Evolutionary conservation across 345 rosid genomes (phyloP).

Genomic region (Euclidium syriacum): DNA sequence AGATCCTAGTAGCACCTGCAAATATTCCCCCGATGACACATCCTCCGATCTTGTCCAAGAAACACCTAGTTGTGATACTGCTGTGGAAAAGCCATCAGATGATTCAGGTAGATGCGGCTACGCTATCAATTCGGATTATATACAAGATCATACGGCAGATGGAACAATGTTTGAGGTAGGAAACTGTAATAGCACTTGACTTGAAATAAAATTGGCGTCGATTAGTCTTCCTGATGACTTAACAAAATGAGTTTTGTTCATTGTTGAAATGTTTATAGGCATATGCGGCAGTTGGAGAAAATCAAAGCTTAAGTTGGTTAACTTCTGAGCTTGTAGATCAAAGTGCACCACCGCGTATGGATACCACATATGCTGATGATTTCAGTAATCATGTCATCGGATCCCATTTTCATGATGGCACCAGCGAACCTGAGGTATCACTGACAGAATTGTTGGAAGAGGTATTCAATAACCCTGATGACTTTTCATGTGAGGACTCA

Average conservation of each 20-base stretch:
- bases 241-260: background rate
- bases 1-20: constrained; percentile 37
- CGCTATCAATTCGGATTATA: constrained; percentile 43
- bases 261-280: constrained; percentile 20
- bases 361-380: constrained; percentile 53
- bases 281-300: constrained; percentile 18
- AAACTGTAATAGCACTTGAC: background rate
- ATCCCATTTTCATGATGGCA: constrained; percentile 44
- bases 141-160: constrained; percentile 40
- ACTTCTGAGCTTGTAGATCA: constrained; percentile 32
- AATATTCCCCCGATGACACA: constrained; percentile 48
- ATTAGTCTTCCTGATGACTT: background rate
- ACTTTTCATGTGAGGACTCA: constrained; percentile 38
- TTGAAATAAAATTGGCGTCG: background rate
- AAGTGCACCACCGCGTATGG: constrained; percentile 31
- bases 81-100: constrained; percentile 18
- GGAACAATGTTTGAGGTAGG: constrained; percentile 37
- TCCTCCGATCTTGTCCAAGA: constrained; percentile 52
- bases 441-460: constrained; percentile 45
- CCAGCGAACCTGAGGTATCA: constrained; percentile 45
- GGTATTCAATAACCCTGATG: constrained; percentile 41
- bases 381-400: constrained; percentile 48
- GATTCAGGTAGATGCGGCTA: constrained; percentile 38
- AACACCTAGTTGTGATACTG: constrained; percentile 23
- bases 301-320: constrained; percentile 19